These are phyloP conservation scores for Blastobotrys americana DNA, from an alignment of 805 yeast genomes.

Conservation along the genomic window DNA sequence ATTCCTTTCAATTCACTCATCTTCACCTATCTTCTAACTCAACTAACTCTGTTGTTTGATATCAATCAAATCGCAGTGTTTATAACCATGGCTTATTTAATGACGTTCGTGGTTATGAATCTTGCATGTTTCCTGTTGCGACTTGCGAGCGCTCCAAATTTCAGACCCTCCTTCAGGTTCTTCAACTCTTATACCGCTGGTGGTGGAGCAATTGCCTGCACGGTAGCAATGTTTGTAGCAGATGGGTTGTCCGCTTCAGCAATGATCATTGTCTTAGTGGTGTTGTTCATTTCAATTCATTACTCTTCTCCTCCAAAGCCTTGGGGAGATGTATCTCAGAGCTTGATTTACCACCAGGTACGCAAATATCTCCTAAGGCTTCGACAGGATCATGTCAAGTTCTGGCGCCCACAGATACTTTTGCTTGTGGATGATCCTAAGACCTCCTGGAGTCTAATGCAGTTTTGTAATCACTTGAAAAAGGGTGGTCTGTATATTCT, in stretches of 20 bases:
- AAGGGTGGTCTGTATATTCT: conserved; percentile 90
- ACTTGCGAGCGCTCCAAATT: conserved; percentile 94
- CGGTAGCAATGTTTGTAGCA: conserved; percentile 86
- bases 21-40: conserved; percentile 77
- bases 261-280: conserved; percentile 56
- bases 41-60: conserved; percentile 78
- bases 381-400: conserved; percentile 88
- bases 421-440: conserved; percentile 86
- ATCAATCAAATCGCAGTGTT: conserved; percentile 90
- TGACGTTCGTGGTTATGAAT: conserved; percentile 93
- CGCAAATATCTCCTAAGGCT: conserved; percentile 78
- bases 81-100: conserved; percentile 93
- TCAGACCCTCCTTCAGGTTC: conserved; percentile 88
- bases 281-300: conserved; percentile 73
- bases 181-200: conserved; percentile 79
- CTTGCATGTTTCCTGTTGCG: conserved; percentile 85
- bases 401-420: conserved; percentile 96
- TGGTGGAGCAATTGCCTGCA: conserved; percentile 60
- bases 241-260: conserved; percentile 84
- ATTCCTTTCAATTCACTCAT: conserved; percentile 57
- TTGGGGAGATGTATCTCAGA: conserved; percentile 98
- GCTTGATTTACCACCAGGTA: conserved; percentile 92
- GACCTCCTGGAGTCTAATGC: conserved; percentile 83
- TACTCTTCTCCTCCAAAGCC: conserved; percentile 89
- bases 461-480: conserved; percentile 88